These are phyloP conservation scores for Warburgia ugandensis DNA, from an alignment of 164 flowering plant genomes.

Conservation along the genomic window DNA sequence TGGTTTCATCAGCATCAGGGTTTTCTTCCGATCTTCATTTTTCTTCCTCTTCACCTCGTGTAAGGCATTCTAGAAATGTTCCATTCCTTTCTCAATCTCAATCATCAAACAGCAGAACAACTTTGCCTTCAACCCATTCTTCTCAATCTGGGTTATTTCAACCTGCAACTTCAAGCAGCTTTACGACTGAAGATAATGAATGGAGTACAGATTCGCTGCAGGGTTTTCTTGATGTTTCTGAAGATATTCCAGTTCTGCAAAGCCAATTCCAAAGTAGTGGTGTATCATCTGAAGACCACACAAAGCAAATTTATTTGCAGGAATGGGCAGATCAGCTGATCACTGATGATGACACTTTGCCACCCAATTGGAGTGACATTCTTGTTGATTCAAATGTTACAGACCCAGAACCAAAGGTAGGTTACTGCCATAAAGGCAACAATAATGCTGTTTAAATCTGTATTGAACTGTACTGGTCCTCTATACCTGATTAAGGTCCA, in stretches of 20 bases:
- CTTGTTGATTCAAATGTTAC: slow-evolving; percentile 36
- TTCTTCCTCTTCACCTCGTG: slow-evolving; percentile 42
- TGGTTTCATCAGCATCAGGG: slow-evolving; percentile 70
- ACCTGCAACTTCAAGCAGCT: slow-evolving; percentile 34
- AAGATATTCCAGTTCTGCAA: slow-evolving; percentile 26
- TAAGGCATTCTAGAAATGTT: slow-evolving; percentile 34
- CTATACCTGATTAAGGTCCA: background rate
- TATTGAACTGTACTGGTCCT: background rate
- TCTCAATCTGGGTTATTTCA: slow-evolving; percentile 35
- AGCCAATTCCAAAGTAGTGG: slow-evolving; percentile 39
- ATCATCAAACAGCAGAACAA: slow-evolving; percentile 27
- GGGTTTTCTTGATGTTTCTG: slow-evolving; percentile 55
- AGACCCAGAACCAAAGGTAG: slow-evolving; percentile 56
- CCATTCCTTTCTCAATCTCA: slow-evolving; percentile 54
- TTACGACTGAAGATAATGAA: slow-evolving; percentile 31
- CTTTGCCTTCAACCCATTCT: slow-evolving; percentile 32
- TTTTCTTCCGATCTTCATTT: slow-evolving; percentile 61
- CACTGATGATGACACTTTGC: slow-evolving; percentile 54
- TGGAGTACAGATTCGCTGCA: slow-evolving; percentile 64
- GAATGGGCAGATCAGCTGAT: slow-evolving; percentile 89
- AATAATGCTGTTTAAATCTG: background rate
- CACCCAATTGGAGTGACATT: slow-evolving; percentile 65
- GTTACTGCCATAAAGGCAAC: background rate
- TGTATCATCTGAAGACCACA: slow-evolving; percentile 42
- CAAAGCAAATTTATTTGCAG: slow-evolving; percentile 54